A percentile compares a stretch with the other conserved stretches of the same genome.
phyloP scores from a whole-genome alignment of 164 flowering plant species.

The Vitis riparia region DNA sequence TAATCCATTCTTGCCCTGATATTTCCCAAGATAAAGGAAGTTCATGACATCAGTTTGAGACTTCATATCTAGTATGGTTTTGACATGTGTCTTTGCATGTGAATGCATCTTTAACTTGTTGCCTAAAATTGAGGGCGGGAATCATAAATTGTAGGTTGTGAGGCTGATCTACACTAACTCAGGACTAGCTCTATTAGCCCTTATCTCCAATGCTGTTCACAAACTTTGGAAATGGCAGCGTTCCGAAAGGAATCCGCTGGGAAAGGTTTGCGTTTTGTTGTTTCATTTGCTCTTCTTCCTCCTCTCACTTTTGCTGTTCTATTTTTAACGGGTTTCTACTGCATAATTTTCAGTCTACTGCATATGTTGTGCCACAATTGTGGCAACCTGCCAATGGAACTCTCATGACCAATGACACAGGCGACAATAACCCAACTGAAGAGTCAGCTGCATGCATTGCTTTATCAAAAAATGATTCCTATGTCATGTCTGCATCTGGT shows the following conservation, averaged over 20 bases:
- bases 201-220: conserved; percentile 61
- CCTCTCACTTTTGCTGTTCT: background rate
- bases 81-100: background rate
- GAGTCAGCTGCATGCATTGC: conserved; percentile 73
- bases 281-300: background rate
- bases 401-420: conserved; percentile 65
- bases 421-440: conserved; percentile 45
- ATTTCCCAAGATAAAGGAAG: too few relatives aligned
- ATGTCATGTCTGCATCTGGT: conserved; percentile 70
- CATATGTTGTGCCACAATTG: conserved; percentile 52
- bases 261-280: conserved; percentile 40
- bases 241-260: conserved; percentile 52
- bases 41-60: too few relatives aligned
- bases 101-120: background rate
- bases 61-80: background rate
- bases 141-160: conserved; percentile 40
- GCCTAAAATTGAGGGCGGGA: background rate
- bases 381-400: conserved; percentile 72
- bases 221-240: conserved; percentile 85
- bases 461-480: conserved; percentile 61
- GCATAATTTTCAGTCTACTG: conserved; percentile 48
- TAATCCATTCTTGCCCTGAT: too few relatives aligned
- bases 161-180: conserved; percentile 64
- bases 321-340: background rate
- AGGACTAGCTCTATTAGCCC: conserved; percentile 58